Evolutionary conservation across 306 rosid genomes (phyloP).

Genomic region (Elaeagnus macrophylla): DNA sequence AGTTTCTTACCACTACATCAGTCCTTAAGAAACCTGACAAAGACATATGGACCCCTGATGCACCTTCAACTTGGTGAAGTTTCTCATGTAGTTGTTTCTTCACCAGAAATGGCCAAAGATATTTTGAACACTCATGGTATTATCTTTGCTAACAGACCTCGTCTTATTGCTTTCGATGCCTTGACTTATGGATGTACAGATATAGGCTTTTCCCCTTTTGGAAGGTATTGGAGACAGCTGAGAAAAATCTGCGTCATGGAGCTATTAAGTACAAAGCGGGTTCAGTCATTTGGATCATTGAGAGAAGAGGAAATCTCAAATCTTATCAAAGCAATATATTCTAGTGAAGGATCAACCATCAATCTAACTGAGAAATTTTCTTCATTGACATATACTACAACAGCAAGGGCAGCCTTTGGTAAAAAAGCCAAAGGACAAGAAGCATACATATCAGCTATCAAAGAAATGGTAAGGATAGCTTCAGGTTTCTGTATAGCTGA

Average conservation of each 20-base stretch:
- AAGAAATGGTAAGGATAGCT: neutral
- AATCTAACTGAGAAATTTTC: conserved; percentile 4
- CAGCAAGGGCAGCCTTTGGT: conserved; percentile 18
- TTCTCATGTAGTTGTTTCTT: conserved; percentile 9
- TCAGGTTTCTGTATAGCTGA: conserved; percentile 15
- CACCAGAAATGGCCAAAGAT: conserved; percentile 23
- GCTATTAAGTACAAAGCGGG: conserved; percentile 19
- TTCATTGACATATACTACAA: conserved; percentile 1
- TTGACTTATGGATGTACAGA: neutral
- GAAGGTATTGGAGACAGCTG: conserved; percentile 21
- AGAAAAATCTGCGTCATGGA: conserved; percentile 25
- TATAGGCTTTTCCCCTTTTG: conserved; percentile 9
- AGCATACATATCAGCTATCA: neutral
- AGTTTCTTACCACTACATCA: neutral
- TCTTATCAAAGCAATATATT: conserved; percentile 1
- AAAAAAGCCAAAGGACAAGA: conserved; percentile 14
- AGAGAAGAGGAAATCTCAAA: conserved; percentile 11
- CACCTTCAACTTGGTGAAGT: neutral
- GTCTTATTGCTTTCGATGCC: neutral
- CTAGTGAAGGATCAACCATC: neutral
- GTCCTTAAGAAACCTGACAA: neutral
- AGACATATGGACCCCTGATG: conserved; percentile 14
- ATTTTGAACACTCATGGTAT: conserved; percentile 23
- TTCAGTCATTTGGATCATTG: conserved; percentile 4
- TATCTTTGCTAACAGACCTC: conserved; percentile 21